These are phyloP conservation scores for Peribolospora kevripleyi DNA, from an alignment of 768 basidiomycete genomes.

Conservation along the genomic window DNA sequence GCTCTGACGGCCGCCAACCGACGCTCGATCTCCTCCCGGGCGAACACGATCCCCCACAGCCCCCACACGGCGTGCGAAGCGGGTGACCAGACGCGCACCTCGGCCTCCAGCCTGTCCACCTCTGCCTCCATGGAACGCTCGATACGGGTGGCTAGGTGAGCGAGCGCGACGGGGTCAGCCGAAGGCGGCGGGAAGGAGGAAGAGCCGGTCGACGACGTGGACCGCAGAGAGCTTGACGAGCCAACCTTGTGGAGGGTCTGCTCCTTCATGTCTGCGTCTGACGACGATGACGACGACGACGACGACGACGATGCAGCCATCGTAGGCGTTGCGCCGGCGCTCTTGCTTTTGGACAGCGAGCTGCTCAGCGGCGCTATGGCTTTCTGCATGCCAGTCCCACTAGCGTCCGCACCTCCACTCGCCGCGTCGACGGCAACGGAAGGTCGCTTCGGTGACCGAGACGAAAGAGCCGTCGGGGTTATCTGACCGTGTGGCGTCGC, in stretches of 20 bases:
- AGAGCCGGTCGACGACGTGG: not conserved
- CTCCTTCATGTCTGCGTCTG: constrained; percentile 1
- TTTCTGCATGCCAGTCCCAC: too few relatives aligned
- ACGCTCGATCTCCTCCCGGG: constrained; percentile 43
- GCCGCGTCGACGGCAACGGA: too few relatives aligned
- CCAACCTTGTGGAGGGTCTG: too few relatives aligned
- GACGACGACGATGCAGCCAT: too few relatives aligned
- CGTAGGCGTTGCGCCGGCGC: too few relatives aligned
- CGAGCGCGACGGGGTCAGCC: constrained; percentile 12
- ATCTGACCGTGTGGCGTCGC: too few relatives aligned
- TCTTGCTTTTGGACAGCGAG: too few relatives aligned
- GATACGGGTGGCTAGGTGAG: constrained; percentile 10
- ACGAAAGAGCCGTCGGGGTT: too few relatives aligned
- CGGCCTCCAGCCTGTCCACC: constrained; percentile 40
- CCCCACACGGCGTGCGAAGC: constrained; percentile 81
- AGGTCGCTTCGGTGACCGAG: too few relatives aligned
- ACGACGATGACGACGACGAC: not conserved
- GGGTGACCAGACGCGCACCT: constrained; percentile 71
- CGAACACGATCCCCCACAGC: constrained; percentile 83
- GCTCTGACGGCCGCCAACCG: not conserved
- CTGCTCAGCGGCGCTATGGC: too few relatives aligned
- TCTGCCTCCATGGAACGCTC: constrained; percentile 23
- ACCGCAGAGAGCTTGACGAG: not conserved
- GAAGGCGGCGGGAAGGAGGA: constrained; percentile 10
- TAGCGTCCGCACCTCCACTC: too few relatives aligned